These are phyloP conservation scores for Sistotremastrum suecicum DNA, from an alignment of 768 basidiomycete genomes.

Conservation along the genomic window DNA sequence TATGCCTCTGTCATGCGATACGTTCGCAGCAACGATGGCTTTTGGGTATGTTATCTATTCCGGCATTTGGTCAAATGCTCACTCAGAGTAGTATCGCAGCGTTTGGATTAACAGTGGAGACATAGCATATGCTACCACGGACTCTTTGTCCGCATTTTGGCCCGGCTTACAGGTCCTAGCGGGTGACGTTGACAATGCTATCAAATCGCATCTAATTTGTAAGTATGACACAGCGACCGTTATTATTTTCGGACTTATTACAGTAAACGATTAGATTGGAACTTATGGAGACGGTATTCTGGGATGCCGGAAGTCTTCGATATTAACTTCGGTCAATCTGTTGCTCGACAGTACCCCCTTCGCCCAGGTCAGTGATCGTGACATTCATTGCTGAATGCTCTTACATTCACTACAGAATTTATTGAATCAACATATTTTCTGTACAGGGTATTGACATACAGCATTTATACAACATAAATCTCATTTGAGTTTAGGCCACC, in stretches of 20 bases:
- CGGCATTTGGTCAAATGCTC: background rate
- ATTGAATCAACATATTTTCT: constrained; percentile 95
- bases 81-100: constrained; percentile 52
- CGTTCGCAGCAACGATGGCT: constrained; percentile 68
- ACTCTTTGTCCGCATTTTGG: constrained; percentile 93
- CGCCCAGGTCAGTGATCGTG: constrained; percentile 40
- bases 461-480: background rate
- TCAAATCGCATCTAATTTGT: constrained; percentile 87
- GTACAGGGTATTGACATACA: constrained; percentile 46
- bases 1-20: constrained; percentile 81
- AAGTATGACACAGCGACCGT: constrained; percentile 12
- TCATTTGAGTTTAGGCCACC: constrained; percentile 50
- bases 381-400: background rate
- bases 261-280: constrained; percentile 50
- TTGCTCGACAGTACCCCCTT: constrained; percentile 66
- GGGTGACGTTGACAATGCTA: constrained; percentile 79
- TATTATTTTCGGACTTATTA: background rate
- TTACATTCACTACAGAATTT: constrained; percentile 42
- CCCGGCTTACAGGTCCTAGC: constrained; percentile 87
- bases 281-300: constrained; percentile 76
- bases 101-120: constrained; percentile 75
- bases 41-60: constrained; percentile 46
- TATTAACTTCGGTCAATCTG: constrained; percentile 55
- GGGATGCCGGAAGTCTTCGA: constrained; percentile 92
- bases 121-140: constrained; percentile 62